Base-by-base conservation (phyloP, 1,284 basidiomycete species). In the Trichosporon asahii region DNA sequence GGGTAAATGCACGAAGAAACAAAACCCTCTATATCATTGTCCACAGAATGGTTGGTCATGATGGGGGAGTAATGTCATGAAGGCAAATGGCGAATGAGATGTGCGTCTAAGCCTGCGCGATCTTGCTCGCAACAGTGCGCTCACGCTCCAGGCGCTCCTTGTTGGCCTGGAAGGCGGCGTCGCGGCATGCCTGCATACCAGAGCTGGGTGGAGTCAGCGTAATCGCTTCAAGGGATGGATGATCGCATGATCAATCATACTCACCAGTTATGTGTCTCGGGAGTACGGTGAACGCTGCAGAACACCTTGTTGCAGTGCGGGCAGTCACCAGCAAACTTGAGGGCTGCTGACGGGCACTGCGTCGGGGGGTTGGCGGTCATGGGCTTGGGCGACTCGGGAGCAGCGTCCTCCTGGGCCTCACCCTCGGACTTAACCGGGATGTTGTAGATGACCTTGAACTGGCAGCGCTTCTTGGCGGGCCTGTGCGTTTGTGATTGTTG, bases 131-230 rank as follows among this genome's bases (percentile, higher is more conserved):
- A 31, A 82, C 79, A 11, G 84, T 85, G 64, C 80, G 76, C 71
- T 85, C 84, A 29, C 78, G 76, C 73, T 84, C 84, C 5, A 85
- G 76, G 55, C 83, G 76, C 68, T 82, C 84, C 75, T 83, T 83
- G 80, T 85, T 85, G 33, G 83, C 83, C 67, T 84, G 81, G 76
- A 85, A 84, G 0, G 84, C 84, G 31, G 84, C 84, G 55, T 84
- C 84, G 40, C 83, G 77, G 74, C 83, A 84, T 7, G 80, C 80
- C 74, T 83, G 82, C 74, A 84, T 81, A 57, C 79, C 79, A 33
- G 80, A 73, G 71, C 82, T 82, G 73, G 15, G 61, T 35, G 21
- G 35, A 18, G 66, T 76, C 67, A 76, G 73, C 67, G 21, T 46
- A 4, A 23, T 25, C 4, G 49, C 49, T 23, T 21, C n/a, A 3